Base-by-base conservation (phyloP, 371 early-diverging fungal species). In the Mucor irregularis region DNA sequence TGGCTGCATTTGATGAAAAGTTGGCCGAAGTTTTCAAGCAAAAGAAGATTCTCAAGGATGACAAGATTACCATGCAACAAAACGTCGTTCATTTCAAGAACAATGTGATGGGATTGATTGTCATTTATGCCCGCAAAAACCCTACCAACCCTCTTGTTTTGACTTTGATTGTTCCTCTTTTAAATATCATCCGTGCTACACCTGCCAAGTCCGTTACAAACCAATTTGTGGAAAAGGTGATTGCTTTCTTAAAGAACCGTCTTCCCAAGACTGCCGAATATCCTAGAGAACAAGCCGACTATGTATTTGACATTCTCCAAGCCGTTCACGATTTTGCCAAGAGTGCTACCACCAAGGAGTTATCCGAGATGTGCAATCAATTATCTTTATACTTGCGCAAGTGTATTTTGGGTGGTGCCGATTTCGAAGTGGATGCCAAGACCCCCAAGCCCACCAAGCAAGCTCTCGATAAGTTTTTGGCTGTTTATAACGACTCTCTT, bases 1-100 rank as follows among this genome's bases (percentile, higher is more conserved):
- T 97, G 97, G 86, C 76, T 56, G 88, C 81, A 9, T 95, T 94
- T 73, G 97, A 97, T 68, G 87, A 86, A 39, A 95, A 95, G 69
- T 73, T 97, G 49, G 88, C 88, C 9, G 94, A 90, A 64, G 91
- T 96, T 34, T 97, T 97, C 71, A 90, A 85, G 72, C 84, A 86
- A 62, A 78, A 87, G 68, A 90, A 90, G 80, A 62, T 77, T 26
- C 85, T 76, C 33, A 86, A 86, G 69, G 67, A 78, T 33, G 86
- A 87, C 56, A 78, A 77, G 69, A 77, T 64, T 19, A 58, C 87
- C 49, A 66, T 81, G 43, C 89, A 91, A 68, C 81, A 89, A 58
- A 86, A 84, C 33, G 73, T 91, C 29, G 73, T 90, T 35, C 87
- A 96, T 63, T 96, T 94, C 71, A 93, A 94, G 77, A 86, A 90